Base-by-base conservation (phyloP, 2,329 filamentous ascomycete species). In the Aspergillus novofumigatus region DNA sequence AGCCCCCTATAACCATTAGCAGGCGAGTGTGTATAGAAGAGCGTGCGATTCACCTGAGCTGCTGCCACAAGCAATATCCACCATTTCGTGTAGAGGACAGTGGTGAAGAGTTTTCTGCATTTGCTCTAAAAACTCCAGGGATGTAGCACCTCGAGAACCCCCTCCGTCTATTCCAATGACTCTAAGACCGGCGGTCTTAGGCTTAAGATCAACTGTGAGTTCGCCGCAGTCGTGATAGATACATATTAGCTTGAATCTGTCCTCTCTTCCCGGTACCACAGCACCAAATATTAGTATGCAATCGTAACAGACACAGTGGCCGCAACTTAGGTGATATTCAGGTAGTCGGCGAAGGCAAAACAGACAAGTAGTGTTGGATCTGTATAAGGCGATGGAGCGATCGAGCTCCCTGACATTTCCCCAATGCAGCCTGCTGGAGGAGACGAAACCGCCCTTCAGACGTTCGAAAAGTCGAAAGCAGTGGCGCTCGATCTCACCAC, bases 1-100 rank as follows among this genome's bases (percentile, higher is more conserved):
- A 23, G 1, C 54, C 57, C 41, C 57, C 54, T 54, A 35, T 35
- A 35, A 35, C 32, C 32, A 35, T 35, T 35, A 35, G 51, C 9
- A 53, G 9, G 8, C 1, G 25, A 53, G 9, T n/a, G 5, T 52
- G 44, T 53, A 9, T n/a, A 53, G 45, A 25, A 44, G 3, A 35
- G 32, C 8, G 4, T 35, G 32, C 14, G 32, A 38, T 53, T 14
- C 23, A 53, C 51, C 41, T 1, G 54, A 59, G 26, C 57, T 59
- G 45, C 54, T 59, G 29, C 57, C 49, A 50, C 48, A 4, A 42
- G 42, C 47, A 45, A 59, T 50, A 49, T 59, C 57, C 21, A 59
- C 38, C 42, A 57, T 54, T 44, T 59, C 54, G 26, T 56, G 49
- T 28, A 59, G 42, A 11, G 54, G 57, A 38, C 42, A 52, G 21